Percentiles rank a stretch among this genome's conserved stretches.
phyloP scores from a whole-genome alignment of 495 filamentous ascomycete species.

The Glutinoglossum americanum region DNA sequence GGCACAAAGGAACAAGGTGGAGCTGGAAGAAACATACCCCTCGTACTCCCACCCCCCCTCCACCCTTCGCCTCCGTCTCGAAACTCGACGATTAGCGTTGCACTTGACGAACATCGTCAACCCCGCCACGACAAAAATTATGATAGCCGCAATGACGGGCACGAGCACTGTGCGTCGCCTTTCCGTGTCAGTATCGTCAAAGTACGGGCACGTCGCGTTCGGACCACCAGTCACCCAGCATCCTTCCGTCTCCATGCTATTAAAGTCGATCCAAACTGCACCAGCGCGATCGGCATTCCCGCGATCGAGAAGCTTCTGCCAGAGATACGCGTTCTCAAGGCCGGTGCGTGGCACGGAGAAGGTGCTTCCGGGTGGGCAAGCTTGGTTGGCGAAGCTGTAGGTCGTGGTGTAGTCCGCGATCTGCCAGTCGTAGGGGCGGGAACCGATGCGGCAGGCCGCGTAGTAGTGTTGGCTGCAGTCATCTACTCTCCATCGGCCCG shows the following conservation, averaged over 20 bases:
- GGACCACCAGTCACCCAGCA: conserved; percentile 37
- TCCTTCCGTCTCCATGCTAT: conserved; percentile 27
- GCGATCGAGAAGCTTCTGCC: conserved; percentile 12
- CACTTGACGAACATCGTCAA: conserved; percentile 44
- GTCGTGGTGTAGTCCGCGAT: conserved; percentile 20
- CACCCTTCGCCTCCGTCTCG: conserved; percentile 25
- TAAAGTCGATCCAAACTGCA: conserved; percentile 34
- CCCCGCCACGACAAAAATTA: conserved; percentile 33
- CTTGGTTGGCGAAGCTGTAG: conserved; percentile 19
- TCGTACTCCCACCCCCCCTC: conserved; percentile 45
- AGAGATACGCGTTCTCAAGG: conserved; percentile 37
- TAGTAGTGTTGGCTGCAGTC: conserved; percentile 29
- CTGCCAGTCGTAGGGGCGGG: conserved; percentile 31
- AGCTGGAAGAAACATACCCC: too few relatives aligned
- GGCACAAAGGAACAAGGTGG: too few relatives aligned
- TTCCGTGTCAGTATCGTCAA: conserved; percentile 16
- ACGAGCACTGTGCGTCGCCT: conserved; percentile 30
- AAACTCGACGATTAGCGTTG: conserved; percentile 33
- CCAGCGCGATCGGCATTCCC: conserved; percentile 12
- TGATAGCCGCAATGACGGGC: conserved; percentile 33
- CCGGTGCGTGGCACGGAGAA: conserved; percentile 35
- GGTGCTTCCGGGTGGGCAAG: conserved; percentile 19
- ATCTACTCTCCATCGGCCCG: conserved; percentile 31
- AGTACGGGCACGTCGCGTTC: conserved; percentile 33
- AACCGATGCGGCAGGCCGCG: conserved; percentile 30